Evolutionary conservation across 2,329 filamentous ascomycete genomes (phyloP).

Genomic region (Xylariales sp.): DNA sequence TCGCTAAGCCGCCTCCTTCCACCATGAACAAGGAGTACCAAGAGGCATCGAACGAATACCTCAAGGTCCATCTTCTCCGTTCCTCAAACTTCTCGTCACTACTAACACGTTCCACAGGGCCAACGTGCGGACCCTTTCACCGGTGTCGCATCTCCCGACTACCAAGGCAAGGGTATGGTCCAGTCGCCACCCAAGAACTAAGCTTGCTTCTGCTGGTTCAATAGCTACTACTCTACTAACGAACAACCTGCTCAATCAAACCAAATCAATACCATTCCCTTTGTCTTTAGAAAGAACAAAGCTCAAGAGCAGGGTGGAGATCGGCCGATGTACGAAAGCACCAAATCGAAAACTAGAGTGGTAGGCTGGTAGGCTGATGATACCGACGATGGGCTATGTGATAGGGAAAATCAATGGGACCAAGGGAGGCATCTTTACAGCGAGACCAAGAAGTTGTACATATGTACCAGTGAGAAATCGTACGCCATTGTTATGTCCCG

Average conservation of each 20-base stretch:
- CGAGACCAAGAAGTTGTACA: conserved; percentile 4
- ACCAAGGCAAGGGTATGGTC: conserved; percentile 72
- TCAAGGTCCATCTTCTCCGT: conserved; percentile 63
- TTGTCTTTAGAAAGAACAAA: conserved; percentile 33
- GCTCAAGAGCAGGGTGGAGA: conserved; percentile 16
- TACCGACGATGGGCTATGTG: too few species aligned
- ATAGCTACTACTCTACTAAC: conserved; percentile 13
- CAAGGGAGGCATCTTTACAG: too few species aligned
- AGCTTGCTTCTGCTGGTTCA: conserved; percentile 11
- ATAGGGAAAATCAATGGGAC: too few species aligned
- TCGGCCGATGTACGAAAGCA: background rate
- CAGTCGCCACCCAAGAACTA: conserved; percentile 59
- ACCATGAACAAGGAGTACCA: conserved; percentile 98
- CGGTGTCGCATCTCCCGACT: conserved; percentile 74
- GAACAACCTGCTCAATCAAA: conserved; percentile 15
- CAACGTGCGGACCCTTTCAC: conserved; percentile 85
- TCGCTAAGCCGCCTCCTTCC: conserved; percentile 67
- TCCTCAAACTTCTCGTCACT: background rate
- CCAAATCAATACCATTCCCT: conserved; percentile 26
- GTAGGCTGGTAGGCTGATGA: too few species aligned
- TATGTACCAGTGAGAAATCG: conserved; percentile 7
- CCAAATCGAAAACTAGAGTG: background rate
- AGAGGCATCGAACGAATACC: conserved; percentile 88
- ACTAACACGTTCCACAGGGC: conserved; percentile 43
- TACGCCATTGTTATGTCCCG: background rate